Evolutionary conservation across 495 filamentous ascomycete genomes (phyloP).

Genomic region (Penicillium malachiteum): DNA sequence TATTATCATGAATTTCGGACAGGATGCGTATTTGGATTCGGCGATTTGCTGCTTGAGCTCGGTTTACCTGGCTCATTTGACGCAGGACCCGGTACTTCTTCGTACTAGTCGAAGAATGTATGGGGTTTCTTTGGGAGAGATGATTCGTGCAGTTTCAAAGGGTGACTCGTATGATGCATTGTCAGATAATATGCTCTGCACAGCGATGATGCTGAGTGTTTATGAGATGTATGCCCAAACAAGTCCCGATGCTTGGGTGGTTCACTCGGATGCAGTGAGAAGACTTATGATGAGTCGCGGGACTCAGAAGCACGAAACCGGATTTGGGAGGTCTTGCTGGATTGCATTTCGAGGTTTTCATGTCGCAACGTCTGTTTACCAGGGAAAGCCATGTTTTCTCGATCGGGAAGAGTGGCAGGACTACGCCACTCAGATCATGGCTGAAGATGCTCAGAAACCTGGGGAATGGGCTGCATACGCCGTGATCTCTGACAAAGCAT

Average conservation of each 20-base stretch:
- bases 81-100: conserved; percentile 22
- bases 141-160: conserved; percentile 21
- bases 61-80: conserved; percentile 29
- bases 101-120: conserved; percentile 33
- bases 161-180: conserved; percentile 21
- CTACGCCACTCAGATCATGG: conserved; percentile 17
- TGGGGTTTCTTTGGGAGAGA: conserved; percentile 23
- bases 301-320: conserved; percentile 16
- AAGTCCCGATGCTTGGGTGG: conserved; percentile 28
- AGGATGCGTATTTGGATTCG: conserved; percentile 26
- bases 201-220: conserved; percentile 35
- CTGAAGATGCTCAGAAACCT: conserved; percentile 27
- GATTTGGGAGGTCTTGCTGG: conserved; percentile 29
- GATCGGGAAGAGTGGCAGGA: conserved; percentile 31
- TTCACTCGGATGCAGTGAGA: conserved; percentile 32
- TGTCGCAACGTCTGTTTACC: conserved; percentile 28
- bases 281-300: conserved; percentile 31
- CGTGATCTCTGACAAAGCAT: conserved; percentile 22
- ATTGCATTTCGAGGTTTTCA: conserved; percentile 36
- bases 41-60: conserved; percentile 32
- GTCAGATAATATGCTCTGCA: conserved; percentile 34
- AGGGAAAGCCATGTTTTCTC: conserved; percentile 32
- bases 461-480: conserved; percentile 26
- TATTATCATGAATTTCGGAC: conserved; percentile 25
- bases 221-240: conserved; percentile 40